Base-by-base conservation (phyloP, 2,329 filamentous ascomycete genomes). In the Apiospora saccharicola region DNA sequence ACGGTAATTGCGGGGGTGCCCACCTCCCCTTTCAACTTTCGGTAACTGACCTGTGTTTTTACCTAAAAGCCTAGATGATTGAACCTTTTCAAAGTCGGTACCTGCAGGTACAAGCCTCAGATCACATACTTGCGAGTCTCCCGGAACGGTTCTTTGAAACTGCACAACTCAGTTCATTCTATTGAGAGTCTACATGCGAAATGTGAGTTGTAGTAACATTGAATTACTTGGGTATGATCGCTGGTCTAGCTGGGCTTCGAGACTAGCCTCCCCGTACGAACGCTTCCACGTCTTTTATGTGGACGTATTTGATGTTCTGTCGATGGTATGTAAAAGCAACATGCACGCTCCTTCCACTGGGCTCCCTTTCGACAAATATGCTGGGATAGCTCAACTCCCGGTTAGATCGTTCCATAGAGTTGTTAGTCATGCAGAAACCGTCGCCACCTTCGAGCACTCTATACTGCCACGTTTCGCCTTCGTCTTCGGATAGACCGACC, bases 391-490 rank as follows among this genome's bases (percentile, higher is more conserved):
- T 85, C 46, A 86, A 67, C 71, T 86, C 84, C 10, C 83, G 75
- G 37, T 86, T 86, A 3, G 81, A 78, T 61, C 83, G 82, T 0
- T 83, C 78, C 13, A 78, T 77, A 0, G 82, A 84, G 70, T 85
- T 84, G 72, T 86, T 86, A 0, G 84, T 86, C 77, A 85, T 80
- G 69, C 85, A 86, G 37, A 82, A 85, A 0, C 85, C 85, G 73
- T 86, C 83, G 0, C 84, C 84, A 3, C 84, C 83, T 61, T 86
- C 83, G 0, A 86, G 73, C 5, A 85, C 78, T 24, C 79, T 81
- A 68, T 79, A 79, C 14, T 73, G 79, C 83, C 83, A 85, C 0
- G 79, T 82, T 13, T 78, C 4, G 0, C 83, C 83, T 12, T 80
- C 75, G 70, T 85, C 82, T 5, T 78, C 73, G 0, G 81, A 83